phyloP scores from a whole-genome alignment of 139 green algal genomes.

The Haematococcus sp. region DNA sequence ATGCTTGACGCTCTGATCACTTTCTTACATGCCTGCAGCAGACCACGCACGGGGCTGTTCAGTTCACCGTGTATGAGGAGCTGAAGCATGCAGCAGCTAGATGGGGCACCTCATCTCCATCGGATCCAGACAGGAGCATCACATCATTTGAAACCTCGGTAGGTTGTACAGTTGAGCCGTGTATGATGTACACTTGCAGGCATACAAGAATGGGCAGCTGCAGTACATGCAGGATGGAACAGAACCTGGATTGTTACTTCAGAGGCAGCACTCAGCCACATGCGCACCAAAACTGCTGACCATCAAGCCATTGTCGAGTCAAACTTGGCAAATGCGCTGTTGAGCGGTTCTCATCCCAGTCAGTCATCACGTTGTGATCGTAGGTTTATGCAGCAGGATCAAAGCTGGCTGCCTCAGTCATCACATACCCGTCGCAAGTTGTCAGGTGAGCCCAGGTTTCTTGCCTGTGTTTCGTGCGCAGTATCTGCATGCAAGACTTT shows the following conservation, averaged over 20 bases:
- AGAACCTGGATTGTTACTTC: no score
- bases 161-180: no score
- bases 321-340: no score
- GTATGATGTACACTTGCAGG: no score
- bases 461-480: background rate
- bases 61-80: constrained; percentile 97
- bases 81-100: constrained; percentile 61
- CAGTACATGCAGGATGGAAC: no score
- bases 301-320: no score
- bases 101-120: background rate
- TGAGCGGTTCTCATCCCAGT: no score
- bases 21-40: constrained; percentile 30
- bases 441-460: constrained; percentile 9
- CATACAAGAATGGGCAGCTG: no score
- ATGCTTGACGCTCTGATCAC: no score
- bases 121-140: background rate
- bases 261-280: no score
- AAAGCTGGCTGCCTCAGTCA: constrained; percentile 82
- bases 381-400: constrained; percentile 69
- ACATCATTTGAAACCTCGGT: background rate
- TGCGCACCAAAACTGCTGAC: constrained; percentile 22
- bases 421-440: constrained; percentile 92
- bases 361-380: no score
- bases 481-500: background rate
- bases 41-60: constrained; percentile 86